phyloP scores from a whole-genome alignment of 2,329 filamentous ascomycete species.

The Zalaria sp. region DNA sequence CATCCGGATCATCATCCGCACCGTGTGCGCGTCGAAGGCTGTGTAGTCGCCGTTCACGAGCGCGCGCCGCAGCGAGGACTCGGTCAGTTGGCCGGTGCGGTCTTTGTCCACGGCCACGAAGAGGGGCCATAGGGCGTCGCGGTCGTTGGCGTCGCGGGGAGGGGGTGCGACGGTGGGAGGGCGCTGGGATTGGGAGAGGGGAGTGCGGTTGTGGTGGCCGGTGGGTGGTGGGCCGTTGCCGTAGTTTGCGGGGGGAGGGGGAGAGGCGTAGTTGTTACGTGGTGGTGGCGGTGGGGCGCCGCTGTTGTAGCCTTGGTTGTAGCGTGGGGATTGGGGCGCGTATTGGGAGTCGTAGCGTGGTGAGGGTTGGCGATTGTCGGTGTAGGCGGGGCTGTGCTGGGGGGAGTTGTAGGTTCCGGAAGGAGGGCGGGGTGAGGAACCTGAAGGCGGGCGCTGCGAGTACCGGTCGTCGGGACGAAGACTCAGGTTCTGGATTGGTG shows the following conservation, averaged over 20 bases:
- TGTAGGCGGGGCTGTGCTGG: conserved; percentile 13
- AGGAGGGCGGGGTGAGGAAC: conserved; percentile 4
- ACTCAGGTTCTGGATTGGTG: conserved; percentile 18
- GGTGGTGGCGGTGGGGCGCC: conserved; percentile 8
- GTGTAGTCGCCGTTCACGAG: conserved; percentile 96
- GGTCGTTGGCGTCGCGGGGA: conserved; percentile 45
- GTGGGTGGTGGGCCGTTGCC: conserved; percentile 40
- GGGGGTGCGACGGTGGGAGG: conserved; percentile 34
- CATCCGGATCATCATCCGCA: conserved; percentile 99
- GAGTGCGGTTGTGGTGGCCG: conserved; percentile 52
- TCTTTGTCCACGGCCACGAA: conserved; percentile 87
- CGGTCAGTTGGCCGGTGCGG: conserved; percentile 67
- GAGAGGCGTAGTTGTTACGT: conserved; percentile 24
- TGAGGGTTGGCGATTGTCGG: conserved; percentile 11
- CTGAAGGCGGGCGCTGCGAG: conserved; percentile 8
- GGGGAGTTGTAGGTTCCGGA: conserved; percentile 9
- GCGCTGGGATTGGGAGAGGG: conserved; percentile 29
- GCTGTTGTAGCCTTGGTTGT: conserved; percentile 9
- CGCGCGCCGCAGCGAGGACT: conserved; percentile 73
- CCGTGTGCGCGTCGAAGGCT: conserved; percentile 82
- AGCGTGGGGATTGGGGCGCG: not conserved
- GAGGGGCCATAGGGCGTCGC: conserved; percentile 61
- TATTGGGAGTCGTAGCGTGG: conserved; percentile 25
- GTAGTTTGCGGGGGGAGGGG: conserved; percentile 35
- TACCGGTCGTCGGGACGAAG: conserved; percentile 22